These are phyloP conservation scores for Coemansia sp. DNA, from an alignment of 192 early-diverging fungal species.

Conservation along the genomic window DNA sequence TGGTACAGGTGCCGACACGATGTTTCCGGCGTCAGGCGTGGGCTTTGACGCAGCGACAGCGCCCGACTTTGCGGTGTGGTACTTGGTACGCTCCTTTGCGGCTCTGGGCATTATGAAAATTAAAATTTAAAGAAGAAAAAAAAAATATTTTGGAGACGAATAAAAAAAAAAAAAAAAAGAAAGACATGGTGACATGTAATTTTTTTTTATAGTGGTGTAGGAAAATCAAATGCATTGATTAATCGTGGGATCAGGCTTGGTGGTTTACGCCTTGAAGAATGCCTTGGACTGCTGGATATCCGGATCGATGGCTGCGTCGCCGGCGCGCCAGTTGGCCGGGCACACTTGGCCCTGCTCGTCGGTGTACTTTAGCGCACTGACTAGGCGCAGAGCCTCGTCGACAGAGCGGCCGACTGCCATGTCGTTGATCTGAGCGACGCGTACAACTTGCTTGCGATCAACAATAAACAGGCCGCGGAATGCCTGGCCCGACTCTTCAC, in stretches of 20 bases:
- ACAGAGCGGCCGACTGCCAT: slow-evolving; percentile 84
- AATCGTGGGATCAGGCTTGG: no score
- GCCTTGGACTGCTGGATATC: slow-evolving; percentile 65
- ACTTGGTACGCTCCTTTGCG: slow-evolving; percentile 25
- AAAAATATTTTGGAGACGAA: neutral
- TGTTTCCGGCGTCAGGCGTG: neutral
- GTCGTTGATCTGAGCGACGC: slow-evolving; percentile 91
- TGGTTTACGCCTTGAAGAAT: slow-evolving; percentile 63
- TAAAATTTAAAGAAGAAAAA: neutral
- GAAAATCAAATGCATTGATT: no score
- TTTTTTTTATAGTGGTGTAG: no score
- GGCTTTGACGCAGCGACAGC: neutral
- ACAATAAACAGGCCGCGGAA: slow-evolving; percentile 93
- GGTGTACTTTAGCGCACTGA: slow-evolving; percentile 93
- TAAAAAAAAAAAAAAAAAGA: no score
- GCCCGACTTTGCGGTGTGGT: slow-evolving; percentile 14
- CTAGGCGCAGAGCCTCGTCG: slow-evolving; percentile 84
- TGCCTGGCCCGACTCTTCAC: slow-evolving; percentile 77
- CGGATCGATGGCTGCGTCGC: slow-evolving; percentile 74
- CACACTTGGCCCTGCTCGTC: slow-evolving; percentile 87
- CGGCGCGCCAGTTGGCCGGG: slow-evolving; percentile 86
- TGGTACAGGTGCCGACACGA: slow-evolving; percentile 19
- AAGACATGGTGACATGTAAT: no score
- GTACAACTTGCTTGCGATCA: slow-evolving; percentile 85
- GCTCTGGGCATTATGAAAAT: slow-evolving; percentile 31